These are phyloP conservation scores for Hypoxylon sp. DNA, from an alignment of 2,329 filamentous ascomycete species.

Conservation along the genomic window DNA sequence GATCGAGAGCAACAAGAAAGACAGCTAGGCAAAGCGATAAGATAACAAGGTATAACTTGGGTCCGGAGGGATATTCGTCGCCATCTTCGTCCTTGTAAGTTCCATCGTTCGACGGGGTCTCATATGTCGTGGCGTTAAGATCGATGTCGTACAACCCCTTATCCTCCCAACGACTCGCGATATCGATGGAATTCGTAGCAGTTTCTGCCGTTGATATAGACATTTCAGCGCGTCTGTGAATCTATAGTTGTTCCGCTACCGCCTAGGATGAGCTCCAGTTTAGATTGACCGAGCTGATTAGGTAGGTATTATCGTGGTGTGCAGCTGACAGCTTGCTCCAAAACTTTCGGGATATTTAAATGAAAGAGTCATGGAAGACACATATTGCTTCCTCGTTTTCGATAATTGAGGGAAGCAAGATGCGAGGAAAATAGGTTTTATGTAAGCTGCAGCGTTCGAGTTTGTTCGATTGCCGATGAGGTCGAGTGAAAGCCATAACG, in stretches of 20 bases:
- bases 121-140: slow-evolving; percentile 6
- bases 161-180: slow-evolving; percentile 30
- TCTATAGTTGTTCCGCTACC: neutral
- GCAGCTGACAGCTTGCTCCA: neutral
- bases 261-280: neutral
- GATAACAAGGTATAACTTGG: slow-evolving; percentile 41
- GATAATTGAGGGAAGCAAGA: neutral
- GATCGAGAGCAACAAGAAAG: slow-evolving; percentile 47
- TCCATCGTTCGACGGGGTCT: slow-evolving; percentile 3
- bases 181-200: slow-evolving; percentile 25
- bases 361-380: slow-evolving; percentile 1
- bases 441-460: slow-evolving; percentile 21
- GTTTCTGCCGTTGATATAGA: slow-evolving; percentile 21
- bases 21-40: slow-evolving; percentile 42
- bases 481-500: neutral
- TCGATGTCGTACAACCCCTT: slow-evolving; percentile 32
- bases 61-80: slow-evolving; percentile 42
- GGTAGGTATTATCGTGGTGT: neutral
- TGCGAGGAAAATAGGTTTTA: slow-evolving; percentile 33
- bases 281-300: neutral
- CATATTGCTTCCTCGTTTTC: neutral
- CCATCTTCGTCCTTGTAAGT: slow-evolving; percentile 16
- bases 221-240: slow-evolving; percentile 8
- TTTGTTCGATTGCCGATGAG: slow-evolving; percentile 19
- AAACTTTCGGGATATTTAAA: neutral